A percentile compares a stretch with the other conserved stretches of the same genome.
Conservation (phyloP, 2,329 filamentous ascomycete species). For the Cercospora sp. region DNA sequence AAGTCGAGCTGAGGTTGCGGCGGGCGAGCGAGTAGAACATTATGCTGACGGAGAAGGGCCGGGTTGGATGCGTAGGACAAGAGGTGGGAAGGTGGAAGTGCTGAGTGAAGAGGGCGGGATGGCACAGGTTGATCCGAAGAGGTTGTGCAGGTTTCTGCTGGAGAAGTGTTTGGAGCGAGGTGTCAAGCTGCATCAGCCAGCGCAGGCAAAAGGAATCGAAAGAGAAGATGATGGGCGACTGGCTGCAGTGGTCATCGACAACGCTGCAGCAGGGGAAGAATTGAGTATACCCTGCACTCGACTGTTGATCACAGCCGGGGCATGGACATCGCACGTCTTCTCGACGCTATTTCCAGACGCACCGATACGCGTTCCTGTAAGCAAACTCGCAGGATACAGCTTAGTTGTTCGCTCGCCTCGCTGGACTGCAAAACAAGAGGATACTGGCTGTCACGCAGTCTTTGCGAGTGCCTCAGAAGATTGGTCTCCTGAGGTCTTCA, state of each 20-base stretch:
- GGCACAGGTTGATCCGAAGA: conserved; percentile 68
- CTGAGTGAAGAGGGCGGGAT: conserved; percentile 63
- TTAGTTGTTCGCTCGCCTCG: conserved; percentile 64
- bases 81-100: conserved; percentile 59
- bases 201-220: conserved; percentile 55
- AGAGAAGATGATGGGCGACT: conserved; percentile 55
- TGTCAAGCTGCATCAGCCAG: conserved; percentile 67
- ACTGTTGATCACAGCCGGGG: conserved; percentile 67
- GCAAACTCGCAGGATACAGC: conserved; percentile 69
- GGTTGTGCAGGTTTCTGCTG: conserved; percentile 67
- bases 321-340: conserved; percentile 71
- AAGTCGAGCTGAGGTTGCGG: conserved; percentile 60
- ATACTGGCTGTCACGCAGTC: conserved; percentile 62
- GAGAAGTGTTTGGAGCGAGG: conserved; percentile 58
- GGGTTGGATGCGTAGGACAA: conserved; percentile 59
- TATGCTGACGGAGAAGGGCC: conserved; percentile 46
- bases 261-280: conserved; percentile 47
- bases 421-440: conserved; percentile 51
- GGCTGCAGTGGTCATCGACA: conserved; percentile 54
- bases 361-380: conserved; percentile 56
- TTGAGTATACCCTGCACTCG: conserved; percentile 60
- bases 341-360: conserved; percentile 62
- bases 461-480: conserved; percentile 61
- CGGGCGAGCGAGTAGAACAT: conserved; percentile 36
- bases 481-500: conserved; percentile 72